phyloP scores from a whole-genome alignment of 805 yeast species.

The Wickerhamomyces ciferrii region DNA sequence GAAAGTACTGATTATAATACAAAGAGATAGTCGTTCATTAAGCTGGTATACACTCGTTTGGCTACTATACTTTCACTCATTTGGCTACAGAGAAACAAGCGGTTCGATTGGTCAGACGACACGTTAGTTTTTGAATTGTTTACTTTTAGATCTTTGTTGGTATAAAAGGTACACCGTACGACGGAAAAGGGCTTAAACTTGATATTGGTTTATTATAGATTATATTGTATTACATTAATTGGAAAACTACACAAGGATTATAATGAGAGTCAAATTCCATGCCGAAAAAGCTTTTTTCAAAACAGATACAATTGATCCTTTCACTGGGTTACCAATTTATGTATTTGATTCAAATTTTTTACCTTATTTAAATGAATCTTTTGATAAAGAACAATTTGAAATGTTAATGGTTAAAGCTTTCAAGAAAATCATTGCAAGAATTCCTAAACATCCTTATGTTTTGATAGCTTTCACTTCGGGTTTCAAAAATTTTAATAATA shows the following conservation, averaged over 20 bases:
- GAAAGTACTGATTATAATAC: too few species aligned
- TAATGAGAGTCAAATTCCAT: slow-evolving; percentile 17
- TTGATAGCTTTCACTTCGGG: slow-evolving; percentile 82
- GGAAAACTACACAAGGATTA: too few species aligned
- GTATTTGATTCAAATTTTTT: slow-evolving; percentile 80
- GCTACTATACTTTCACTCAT: too few species aligned
- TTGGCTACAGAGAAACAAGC: too few species aligned
- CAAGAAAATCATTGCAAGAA: slow-evolving; percentile 43
- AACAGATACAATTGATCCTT: slow-evolving; percentile 61
- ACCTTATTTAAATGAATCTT: slow-evolving; percentile 48
- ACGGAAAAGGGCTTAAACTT: too few species aligned
- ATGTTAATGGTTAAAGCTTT: slow-evolving; percentile 45
- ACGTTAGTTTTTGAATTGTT: too few species aligned
- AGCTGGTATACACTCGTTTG: not conserved
- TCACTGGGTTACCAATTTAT: slow-evolving; percentile 63
- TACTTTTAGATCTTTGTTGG: too few species aligned
- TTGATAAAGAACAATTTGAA: slow-evolving; percentile 31
- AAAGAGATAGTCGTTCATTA: too few species aligned
- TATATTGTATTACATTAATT: not conserved
- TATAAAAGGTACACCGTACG: too few species aligned
- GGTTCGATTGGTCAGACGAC: too few species aligned
- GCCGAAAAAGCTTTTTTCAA: slow-evolving; percentile 45
- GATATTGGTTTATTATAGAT: too few species aligned
- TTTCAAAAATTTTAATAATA: slow-evolving; percentile 40
- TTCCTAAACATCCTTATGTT: slow-evolving; percentile 63